These are phyloP conservation scores for Aspergillus mulundensis DNA, from an alignment of 495 filamentous ascomycete species.

Conservation along the genomic window DNA sequence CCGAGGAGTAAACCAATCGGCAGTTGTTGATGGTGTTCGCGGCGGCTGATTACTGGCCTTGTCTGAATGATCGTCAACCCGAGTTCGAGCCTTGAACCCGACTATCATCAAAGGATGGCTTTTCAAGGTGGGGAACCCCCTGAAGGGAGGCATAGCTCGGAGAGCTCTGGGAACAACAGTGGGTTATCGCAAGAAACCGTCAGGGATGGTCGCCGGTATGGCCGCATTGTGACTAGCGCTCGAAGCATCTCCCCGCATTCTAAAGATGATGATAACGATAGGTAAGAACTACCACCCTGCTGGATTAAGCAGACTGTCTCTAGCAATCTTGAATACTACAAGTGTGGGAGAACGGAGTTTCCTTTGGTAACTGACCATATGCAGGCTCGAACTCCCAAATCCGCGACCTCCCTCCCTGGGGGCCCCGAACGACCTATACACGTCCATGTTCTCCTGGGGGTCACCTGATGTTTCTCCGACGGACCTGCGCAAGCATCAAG, in stretches of 20 bases:
- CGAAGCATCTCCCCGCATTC: slow-evolving; percentile 30
- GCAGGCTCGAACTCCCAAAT: slow-evolving; percentile 24
- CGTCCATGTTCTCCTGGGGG: slow-evolving; percentile 41
- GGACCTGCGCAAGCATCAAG: slow-evolving; percentile 38
- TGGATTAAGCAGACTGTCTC: background rate
- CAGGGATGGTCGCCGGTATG: slow-evolving; percentile 30
- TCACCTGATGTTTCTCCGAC: slow-evolving; percentile 44
- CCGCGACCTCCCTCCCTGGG: slow-evolving; percentile 17
- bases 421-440: slow-evolving; percentile 30
- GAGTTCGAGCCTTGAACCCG: background rate
- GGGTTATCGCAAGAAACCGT: slow-evolving; percentile 46
- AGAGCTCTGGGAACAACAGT: slow-evolving; percentile 40
- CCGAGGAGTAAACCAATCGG: background rate
- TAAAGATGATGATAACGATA: slow-evolving; percentile 29
- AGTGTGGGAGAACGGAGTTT: background rate
- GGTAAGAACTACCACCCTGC: slow-evolving; percentile 26
- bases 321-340: background rate
- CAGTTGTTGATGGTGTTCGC: background rate
- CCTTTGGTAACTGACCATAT: slow-evolving; percentile 5
- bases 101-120: slow-evolving; percentile 28
- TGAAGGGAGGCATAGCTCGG: slow-evolving; percentile 41
- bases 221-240: slow-evolving; percentile 23
- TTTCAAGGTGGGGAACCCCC: slow-evolving; percentile 29
- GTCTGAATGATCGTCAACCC: background rate
- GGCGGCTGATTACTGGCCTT: background rate